Evolutionary conservation across 2,329 filamentous ascomycete genomes (phyloP).

Genomic region (Trichoderma brevicompactum): DNA sequence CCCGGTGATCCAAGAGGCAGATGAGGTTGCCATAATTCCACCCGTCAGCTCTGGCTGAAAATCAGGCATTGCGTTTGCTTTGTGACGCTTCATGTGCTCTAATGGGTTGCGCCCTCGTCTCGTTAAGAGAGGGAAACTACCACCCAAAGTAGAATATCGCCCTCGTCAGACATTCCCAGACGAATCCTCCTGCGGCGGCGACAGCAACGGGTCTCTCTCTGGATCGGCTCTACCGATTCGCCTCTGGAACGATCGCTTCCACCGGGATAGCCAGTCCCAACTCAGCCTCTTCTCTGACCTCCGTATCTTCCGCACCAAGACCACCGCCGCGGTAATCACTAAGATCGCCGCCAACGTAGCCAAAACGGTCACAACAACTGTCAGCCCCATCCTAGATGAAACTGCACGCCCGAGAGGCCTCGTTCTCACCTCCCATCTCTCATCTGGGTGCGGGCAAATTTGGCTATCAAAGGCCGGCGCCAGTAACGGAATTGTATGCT

Average conservation of each 20-base stretch:
- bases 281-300: slow-evolving; percentile 33
- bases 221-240: slow-evolving; percentile 31
- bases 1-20: slow-evolving; percentile 67
- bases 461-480: slow-evolving; percentile 55
- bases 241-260: slow-evolving; percentile 28
- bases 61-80: not conserved
- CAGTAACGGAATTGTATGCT: slow-evolving; percentile 49
- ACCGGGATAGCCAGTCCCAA: slow-evolving; percentile 32
- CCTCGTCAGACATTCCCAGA: not conserved
- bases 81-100: not conserved
- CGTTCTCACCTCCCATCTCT: slow-evolving; percentile 46
- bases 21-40: slow-evolving; percentile 86
- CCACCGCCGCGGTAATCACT: slow-evolving; percentile 31
- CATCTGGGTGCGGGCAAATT: slow-evolving; percentile 57
- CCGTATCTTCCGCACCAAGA: slow-evolving; percentile 33
- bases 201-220: slow-evolving; percentile 41
- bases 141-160: not conserved
- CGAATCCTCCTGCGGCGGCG: slow-evolving; percentile 10
- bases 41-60: slow-evolving; percentile 81
- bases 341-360: slow-evolving; percentile 39
- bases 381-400: slow-evolving; percentile 43
- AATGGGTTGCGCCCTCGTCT: not conserved
- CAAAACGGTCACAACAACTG: slow-evolving; percentile 36
- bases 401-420: slow-evolving; percentile 44
- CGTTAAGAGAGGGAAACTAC: not conserved